Conservation (phyloP, 2,329 filamentous ascomycete species). For the Botrytis pseudocinerea region DNA sequence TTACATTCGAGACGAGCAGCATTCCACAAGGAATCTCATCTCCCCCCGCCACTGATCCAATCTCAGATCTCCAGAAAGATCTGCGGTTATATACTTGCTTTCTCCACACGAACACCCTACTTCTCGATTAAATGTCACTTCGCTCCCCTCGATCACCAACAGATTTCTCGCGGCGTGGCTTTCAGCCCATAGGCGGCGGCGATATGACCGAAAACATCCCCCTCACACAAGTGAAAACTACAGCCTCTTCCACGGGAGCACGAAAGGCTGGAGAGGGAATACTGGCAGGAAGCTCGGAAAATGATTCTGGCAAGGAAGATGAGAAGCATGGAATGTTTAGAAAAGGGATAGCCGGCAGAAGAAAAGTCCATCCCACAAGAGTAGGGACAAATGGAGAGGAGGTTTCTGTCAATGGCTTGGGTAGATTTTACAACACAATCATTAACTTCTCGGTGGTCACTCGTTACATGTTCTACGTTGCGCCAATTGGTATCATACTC, state of each 20-base stretch:
- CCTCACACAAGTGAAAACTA: constrained; percentile 56
- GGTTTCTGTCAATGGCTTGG: constrained; percentile 62
- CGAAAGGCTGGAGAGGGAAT: constrained; percentile 48
- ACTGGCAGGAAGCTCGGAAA: constrained; percentile 24
- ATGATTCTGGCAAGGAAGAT: constrained; percentile 27
- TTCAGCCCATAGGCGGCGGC: constrained; percentile 36
- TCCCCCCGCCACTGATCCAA: not conserved
- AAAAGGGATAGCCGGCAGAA: constrained; percentile 45
- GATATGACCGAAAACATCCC: constrained; percentile 49
- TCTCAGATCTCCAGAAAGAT: not conserved
- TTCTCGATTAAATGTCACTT: constrained; percentile 33
- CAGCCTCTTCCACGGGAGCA: constrained; percentile 56
- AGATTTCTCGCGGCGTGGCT: constrained; percentile 35
- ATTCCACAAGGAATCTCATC: constrained; percentile 9
- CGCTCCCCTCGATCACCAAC: constrained; percentile 35
- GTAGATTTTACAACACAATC: constrained; percentile 64
- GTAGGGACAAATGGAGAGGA: constrained; percentile 53
- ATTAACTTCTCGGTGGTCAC: constrained; percentile 63
- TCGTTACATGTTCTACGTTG: constrained; percentile 67
- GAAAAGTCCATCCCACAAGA: constrained; percentile 46
- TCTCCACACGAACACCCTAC: not conserved
- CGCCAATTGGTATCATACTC: constrained; percentile 62
- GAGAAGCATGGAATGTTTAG: constrained; percentile 37
- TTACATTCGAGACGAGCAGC: not conserved
- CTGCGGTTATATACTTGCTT: not conserved